Conservation (phyloP, 306 rosid species). For the Trichosanthes cucumerina region DNA sequence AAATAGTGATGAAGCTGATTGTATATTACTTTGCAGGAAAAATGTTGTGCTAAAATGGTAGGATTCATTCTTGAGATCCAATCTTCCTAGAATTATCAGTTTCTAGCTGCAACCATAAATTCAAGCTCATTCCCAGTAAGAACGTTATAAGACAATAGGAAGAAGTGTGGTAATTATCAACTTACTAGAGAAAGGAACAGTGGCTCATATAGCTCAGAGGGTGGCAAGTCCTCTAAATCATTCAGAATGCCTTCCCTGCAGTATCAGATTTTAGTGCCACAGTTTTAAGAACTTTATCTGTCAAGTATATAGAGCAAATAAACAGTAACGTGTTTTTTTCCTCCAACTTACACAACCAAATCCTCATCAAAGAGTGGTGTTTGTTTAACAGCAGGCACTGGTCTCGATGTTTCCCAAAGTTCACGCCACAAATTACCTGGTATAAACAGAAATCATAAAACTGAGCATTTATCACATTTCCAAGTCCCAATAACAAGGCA, state of each 20-base stretch:
- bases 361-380: constrained; percentile 95
- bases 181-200: constrained; percentile 85
- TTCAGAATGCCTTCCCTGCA: constrained; percentile 91
- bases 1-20: not conserved
- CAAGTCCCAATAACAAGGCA: not conserved
- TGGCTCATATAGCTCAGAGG: constrained; percentile 72
- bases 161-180: constrained; percentile 14
- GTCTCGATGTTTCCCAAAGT: constrained; percentile 86
- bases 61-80: constrained; percentile 4
- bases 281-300: not conserved
- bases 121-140: not conserved
- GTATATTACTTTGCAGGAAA: not conserved
- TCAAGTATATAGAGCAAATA: not conserved
- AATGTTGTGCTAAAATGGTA: not conserved
- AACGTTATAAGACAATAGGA: not conserved
- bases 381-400: constrained; percentile 94
- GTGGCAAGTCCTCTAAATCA: constrained; percentile 62
- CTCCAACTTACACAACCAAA: constrained; percentile 76
- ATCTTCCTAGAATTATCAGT: not conserved
- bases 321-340: not conserved
- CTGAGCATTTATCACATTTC: not conserved
- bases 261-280: constrained; percentile 1
- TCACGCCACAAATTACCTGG: constrained; percentile 96
- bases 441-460: constrained; percentile 11
- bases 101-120: not conserved